Evolutionary conservation across 2,329 filamentous ascomycete genomes (phyloP).

Genomic region (Cryphonectria radicalis): DNA sequence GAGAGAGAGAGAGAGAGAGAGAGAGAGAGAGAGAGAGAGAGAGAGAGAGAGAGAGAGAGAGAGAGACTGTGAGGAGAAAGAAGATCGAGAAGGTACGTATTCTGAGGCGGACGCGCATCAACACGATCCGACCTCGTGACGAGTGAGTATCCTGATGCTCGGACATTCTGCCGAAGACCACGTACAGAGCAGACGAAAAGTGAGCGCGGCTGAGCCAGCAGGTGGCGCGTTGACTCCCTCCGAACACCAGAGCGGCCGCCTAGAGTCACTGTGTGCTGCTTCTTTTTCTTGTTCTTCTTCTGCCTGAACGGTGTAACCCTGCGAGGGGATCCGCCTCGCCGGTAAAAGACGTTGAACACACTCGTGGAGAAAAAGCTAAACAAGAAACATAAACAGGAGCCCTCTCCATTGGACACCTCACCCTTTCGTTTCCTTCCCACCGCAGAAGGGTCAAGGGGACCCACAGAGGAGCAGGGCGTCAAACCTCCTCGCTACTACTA

Average conservation of each 20-base stretch:
- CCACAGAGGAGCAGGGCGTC: background rate
- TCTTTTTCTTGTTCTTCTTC: background rate
- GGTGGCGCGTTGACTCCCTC: background rate
- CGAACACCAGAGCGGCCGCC: background rate
- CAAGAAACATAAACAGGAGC: background rate
- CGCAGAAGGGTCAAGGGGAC: background rate
- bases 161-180: background rate
- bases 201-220: slow-evolving; percentile 6
- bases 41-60: background rate
- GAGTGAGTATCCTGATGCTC: background rate
- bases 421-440: background rate
- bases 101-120: background rate
- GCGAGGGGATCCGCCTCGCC: background rate
- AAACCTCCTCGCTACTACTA: background rate
- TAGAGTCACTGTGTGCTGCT: no score
- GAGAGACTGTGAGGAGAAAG: background rate
- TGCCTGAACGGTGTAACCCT: background rate
- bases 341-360: background rate
- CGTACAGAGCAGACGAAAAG: background rate
- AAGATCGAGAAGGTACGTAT: slow-evolving; percentile 2
- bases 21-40: no score
- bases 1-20: no score
- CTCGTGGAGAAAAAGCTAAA: background rate
- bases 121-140: background rate
- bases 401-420: background rate